Percentiles rank a stretch among this genome's conserved stretches.
Evolutionary conservation across 805 yeast genomes (phyloP).

Genomic region (Pichia cephalocereana): DNA sequence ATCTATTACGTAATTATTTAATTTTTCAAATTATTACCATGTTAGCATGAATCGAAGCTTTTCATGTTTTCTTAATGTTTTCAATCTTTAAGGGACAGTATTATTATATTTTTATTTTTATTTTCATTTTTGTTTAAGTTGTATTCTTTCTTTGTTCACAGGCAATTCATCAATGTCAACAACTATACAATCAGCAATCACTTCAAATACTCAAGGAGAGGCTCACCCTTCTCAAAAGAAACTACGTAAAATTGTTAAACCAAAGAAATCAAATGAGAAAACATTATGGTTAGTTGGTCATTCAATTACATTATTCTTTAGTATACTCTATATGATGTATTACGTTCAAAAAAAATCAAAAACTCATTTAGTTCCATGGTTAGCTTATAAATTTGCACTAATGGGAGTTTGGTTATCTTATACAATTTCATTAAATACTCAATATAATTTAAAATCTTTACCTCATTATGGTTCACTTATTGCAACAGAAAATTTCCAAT

Average conservation of each 20-base stretch:
- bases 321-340: slow-evolving; percentile 27
- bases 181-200: neutral
- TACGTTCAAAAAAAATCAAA: slow-evolving; percentile 28
- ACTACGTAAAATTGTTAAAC: slow-evolving; percentile 7
- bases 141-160: too few relatives aligned
- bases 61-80: too few relatives aligned
- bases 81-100: too few relatives aligned
- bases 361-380: slow-evolving; percentile 36
- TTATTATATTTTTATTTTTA: too few relatives aligned
- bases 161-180: neutral
- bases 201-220: neutral
- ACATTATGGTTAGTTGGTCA: slow-evolving; percentile 54
- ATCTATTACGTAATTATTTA: too few relatives aligned
- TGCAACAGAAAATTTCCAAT: slow-evolving; percentile 72
- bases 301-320: slow-evolving; percentile 33
- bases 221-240: neutral
- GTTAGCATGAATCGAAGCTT: too few relatives aligned
- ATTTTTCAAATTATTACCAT: too few relatives aligned
- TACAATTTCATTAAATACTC: slow-evolving; percentile 44
- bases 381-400: slow-evolving; percentile 46
- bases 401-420: slow-evolving; percentile 48
- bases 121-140: too few relatives aligned
- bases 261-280: slow-evolving; percentile 21
- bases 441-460: slow-evolving; percentile 43
- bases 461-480: slow-evolving; percentile 59